A percentile compares a stretch with the other conserved stretches of the same genome.
Evolutionary conservation across 164 flowering plant species (phyloP).

Genomic region (Annona cherimola): DNA sequence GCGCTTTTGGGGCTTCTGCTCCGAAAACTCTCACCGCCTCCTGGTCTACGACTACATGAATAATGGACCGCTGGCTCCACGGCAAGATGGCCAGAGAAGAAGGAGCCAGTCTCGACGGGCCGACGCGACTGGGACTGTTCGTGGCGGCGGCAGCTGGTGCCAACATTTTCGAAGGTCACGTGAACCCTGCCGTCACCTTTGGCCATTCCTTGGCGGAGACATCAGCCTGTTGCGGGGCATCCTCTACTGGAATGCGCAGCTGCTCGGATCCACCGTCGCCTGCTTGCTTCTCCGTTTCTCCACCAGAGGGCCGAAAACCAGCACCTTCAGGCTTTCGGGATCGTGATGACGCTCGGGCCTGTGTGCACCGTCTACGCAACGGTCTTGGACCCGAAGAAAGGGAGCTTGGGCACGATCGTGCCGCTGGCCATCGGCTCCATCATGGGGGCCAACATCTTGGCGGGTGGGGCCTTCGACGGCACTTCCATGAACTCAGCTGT

Average conservation of each 20-base stretch:
- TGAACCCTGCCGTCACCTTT: constrained; percentile 50
- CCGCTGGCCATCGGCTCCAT: constrained; percentile 76
- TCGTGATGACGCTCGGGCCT: constrained; percentile 74
- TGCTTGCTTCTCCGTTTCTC: constrained; percentile 37
- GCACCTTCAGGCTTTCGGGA: constrained; percentile 50
- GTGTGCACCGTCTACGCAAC: constrained; percentile 80
- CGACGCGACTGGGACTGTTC: too few species aligned
- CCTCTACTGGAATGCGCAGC: constrained; percentile 46
- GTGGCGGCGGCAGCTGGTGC: constrained; percentile 49
- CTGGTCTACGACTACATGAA: too few species aligned
- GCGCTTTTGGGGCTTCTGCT: too few species aligned
- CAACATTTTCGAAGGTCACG: constrained; percentile 53
- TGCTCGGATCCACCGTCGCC: constrained; percentile 38
- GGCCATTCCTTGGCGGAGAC: constrained; percentile 45
- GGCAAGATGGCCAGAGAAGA: too few species aligned
- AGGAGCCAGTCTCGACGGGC: too few species aligned
- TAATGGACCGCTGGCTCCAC: too few species aligned
- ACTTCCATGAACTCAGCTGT: constrained; percentile 86
- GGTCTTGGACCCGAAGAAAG: constrained; percentile 63
- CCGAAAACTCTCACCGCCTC: too few species aligned
- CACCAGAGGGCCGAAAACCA: constrained; percentile 43
- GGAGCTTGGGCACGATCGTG: constrained; percentile 51
- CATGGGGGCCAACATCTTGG: constrained; percentile 70
- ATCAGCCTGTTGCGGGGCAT: constrained; percentile 35
- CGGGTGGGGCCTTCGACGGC: constrained; percentile 66